Base-by-base conservation (phyloP, 352 stramenopile species). In the Phytopythium cucurbitacearum region DNA sequence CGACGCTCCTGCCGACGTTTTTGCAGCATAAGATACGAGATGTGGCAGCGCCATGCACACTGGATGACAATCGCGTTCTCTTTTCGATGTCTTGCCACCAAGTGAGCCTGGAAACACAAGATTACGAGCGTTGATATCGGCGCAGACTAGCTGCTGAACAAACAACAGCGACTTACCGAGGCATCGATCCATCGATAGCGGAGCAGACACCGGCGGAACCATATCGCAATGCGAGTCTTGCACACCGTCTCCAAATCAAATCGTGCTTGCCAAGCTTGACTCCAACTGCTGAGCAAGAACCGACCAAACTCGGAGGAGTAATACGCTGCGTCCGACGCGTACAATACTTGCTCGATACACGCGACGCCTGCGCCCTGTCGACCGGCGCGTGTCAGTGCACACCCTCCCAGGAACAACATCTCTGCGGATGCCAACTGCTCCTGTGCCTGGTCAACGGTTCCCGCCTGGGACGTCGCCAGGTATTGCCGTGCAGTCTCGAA, bases 221-320 rank as follows among this genome's bases (percentile, higher is more conserved):
- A 52, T 5, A 5, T 43, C 2, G 16, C 34, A 35, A 52, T 52
- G 34, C 36, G 47, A 1, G 6, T n/a, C 1, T 43, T 37, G 13
- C 47, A 43, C 9, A 4, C 47, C 16, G 7, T 47, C 51, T 89
- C 78, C 9, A 64, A 44, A 0, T 34, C 49, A 44, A 87, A 87
- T 13, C 71, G 71, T 8, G 56, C 33, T 15, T 54, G 55, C 80
- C 80, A 91, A 4, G 45, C 50, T 10, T 60, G 40, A 54, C 65
- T 87, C 41, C 69, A 65, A 7, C 51, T 53, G 4, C 55, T 42
- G 3, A 89, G 59, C 21, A 86, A 62, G 40, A 71, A 85, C n/a
- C 78, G 65, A 12, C 73, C 67, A 21, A 82, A 72, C 3, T 60
- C 21, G 12, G 64, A 71, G 56, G 82, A 85, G 28, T 87, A 70